A percentile compares a stretch with the other conserved stretches of the same genome.
Evolutionary conservation across 768 basidiomycete species (phyloP).

Genomic region (Termitomyces sp.): DNA sequence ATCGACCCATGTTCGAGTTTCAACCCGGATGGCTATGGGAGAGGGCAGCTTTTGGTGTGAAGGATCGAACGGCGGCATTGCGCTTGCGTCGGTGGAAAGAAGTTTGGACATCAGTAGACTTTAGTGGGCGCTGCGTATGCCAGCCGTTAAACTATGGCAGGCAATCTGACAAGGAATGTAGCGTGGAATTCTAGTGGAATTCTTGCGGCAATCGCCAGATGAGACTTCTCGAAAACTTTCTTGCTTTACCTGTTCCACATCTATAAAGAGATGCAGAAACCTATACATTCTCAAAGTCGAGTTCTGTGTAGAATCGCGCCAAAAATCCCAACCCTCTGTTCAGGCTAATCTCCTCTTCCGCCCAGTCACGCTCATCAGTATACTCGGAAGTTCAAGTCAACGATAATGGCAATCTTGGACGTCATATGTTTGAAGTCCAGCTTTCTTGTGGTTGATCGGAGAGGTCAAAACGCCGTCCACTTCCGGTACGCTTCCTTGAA

Average conservation of each 20-base stretch:
- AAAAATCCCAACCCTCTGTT: background rate
- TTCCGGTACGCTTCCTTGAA: background rate
- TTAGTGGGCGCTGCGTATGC: background rate
- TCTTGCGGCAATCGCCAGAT: constrained; percentile 2
- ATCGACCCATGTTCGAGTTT: constrained; percentile 22
- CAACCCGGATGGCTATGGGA: constrained; percentile 22
- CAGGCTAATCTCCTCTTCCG: background rate
- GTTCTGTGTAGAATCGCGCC: background rate
- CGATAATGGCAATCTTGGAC: background rate
- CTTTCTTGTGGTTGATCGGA: background rate
- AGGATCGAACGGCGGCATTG: background rate
- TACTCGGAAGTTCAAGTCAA: background rate
- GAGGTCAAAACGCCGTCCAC: background rate
- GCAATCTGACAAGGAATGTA: background rate
- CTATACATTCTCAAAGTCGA: background rate
- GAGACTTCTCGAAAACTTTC: background rate
- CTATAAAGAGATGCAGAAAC: no score
- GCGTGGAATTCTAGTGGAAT: background rate
- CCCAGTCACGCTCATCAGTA: background rate
- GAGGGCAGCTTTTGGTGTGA: background rate
- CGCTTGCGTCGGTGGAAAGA: background rate
- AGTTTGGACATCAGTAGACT: background rate
- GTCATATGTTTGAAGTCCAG: background rate
- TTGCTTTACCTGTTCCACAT: background rate
- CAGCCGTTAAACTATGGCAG: background rate